Evolutionary conservation across 148 eudicot genomes (phyloP), one percentile per base, ranked within the genome.

Genomic region (Amaranthus palmeri): DNA sequence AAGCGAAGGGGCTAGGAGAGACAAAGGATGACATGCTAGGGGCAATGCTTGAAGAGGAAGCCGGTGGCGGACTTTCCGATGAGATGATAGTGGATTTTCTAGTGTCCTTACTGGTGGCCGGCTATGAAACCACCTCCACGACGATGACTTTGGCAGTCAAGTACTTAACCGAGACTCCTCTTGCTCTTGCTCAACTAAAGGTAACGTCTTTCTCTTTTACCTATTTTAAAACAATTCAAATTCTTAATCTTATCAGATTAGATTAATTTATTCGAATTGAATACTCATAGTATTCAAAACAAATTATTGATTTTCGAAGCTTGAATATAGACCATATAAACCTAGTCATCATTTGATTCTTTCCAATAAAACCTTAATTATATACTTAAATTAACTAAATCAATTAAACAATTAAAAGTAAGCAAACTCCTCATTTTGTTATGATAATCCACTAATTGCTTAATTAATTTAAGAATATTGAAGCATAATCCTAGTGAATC

Each of bases 41-140:
- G 36, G 97, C 99, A 0, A 69, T 95, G 66, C 73, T 95, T 51
- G 97, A 87, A 11, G 97, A 85, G 62, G 97, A 89, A 45, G 90
- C 86, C 44, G 86, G 75, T 17, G 81, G 77, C 3, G 90, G 87
- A 18, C 88, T 92, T 13, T 85, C 96, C 56, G 96, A 95, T 49
- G 99, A 91, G 65, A 96, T 85, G 73, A 95, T 95, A 4, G 96
- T 92, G 10, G 97, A 95, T 68, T 95, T 95, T 61, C 54, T 95
- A 79, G 76, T 95, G 80, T 89, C 99, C 0, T 73, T 95, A 67
- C 75, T 95, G 67, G 99, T 92, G 61, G 97, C 99, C 17, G 99
- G 99, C 1, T 95, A 92, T 44, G 99, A 95, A 49, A 95, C 99
- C 48, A 95, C 99, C 6, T 90, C 97, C 1, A 95, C 93, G 58